Evolutionary conservation across 257 asterid genomes (phyloP).

Genomic region (Forsythia suspensa): DNA sequence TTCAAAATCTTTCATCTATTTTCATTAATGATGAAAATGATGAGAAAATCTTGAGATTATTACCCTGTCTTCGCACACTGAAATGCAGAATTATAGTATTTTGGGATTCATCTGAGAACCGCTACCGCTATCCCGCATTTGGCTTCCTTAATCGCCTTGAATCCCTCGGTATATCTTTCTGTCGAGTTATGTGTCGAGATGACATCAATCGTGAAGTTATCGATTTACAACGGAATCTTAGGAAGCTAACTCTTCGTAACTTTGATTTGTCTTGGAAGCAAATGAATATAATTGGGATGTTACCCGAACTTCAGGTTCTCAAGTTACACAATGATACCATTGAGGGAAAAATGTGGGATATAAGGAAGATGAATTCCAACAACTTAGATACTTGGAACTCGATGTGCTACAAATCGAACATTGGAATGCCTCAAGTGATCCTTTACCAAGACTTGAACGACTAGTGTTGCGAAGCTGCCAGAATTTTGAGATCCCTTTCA

Average conservation of each 20-base stretch:
- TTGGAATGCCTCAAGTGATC: not conserved
- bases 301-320: not conserved
- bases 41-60: slow-evolving; percentile 20
- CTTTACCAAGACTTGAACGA: not conserved
- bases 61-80: slow-evolving; percentile 19
- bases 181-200: not conserved
- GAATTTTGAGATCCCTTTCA: not conserved
- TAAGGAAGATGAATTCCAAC: not conserved
- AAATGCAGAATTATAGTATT: not conserved
- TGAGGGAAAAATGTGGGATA: not conserved
- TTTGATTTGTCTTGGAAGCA: not conserved
- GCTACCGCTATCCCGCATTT: slow-evolving; percentile 3
- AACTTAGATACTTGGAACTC: not conserved
- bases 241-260: slow-evolving; percentile 14
- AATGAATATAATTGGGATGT: not conserved
- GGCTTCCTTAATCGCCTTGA: slow-evolving; percentile 14
- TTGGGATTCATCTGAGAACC: not conserved
- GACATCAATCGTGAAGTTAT: not conserved
- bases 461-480: not conserved
- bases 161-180: not conserved
- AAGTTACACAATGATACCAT: accelerated
- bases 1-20: not conserved
- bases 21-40: not conserved
- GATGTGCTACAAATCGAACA: not conserved
- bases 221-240: slow-evolving; percentile 8